These are phyloP conservation scores for Quercus variabilis DNA, from an alignment of 306 rosid genomes.

Conservation along the genomic window DNA sequence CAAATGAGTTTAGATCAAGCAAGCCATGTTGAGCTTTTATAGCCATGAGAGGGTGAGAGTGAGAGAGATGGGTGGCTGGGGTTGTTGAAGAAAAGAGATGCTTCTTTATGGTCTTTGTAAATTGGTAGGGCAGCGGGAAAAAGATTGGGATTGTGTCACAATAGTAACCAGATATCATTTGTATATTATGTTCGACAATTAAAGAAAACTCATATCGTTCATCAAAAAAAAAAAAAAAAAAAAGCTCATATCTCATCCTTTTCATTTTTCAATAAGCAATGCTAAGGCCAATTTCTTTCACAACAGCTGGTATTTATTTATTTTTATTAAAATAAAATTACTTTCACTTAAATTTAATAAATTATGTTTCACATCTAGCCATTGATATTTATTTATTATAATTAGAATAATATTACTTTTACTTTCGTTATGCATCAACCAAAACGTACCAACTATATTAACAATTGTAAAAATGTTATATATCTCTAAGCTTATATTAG, in stretches of 20 bases:
- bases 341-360: too few species aligned
- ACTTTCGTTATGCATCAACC: too few species aligned
- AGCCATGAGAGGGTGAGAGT: neutral
- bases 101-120: neutral
- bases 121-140: neutral
- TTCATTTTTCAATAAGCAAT: constrained; percentile 1
- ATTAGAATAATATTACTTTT: too few species aligned
- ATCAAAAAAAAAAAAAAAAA: neutral
- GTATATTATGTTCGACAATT: constrained; percentile 22
- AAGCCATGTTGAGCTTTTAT: constrained; percentile 22
- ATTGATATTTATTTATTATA: too few species aligned
- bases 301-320: too few species aligned
- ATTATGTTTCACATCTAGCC: neutral
- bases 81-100: neutral
- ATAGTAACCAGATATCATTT: constrained; percentile 32
- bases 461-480: too few species aligned
- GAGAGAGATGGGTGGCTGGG: neutral
- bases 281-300: too few species aligned
- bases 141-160: constrained; percentile 9
- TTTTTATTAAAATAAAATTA: too few species aligned
- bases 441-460: too few species aligned
- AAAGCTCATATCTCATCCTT: constrained; percentile 12
- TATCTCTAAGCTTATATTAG: too few species aligned
- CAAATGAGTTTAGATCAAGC: neutral
- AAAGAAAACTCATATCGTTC: constrained; percentile 2